Conservation (phyloP, 495 filamentous ascomycete genomes). For the Sabuloglossum arenarium region DNA sequence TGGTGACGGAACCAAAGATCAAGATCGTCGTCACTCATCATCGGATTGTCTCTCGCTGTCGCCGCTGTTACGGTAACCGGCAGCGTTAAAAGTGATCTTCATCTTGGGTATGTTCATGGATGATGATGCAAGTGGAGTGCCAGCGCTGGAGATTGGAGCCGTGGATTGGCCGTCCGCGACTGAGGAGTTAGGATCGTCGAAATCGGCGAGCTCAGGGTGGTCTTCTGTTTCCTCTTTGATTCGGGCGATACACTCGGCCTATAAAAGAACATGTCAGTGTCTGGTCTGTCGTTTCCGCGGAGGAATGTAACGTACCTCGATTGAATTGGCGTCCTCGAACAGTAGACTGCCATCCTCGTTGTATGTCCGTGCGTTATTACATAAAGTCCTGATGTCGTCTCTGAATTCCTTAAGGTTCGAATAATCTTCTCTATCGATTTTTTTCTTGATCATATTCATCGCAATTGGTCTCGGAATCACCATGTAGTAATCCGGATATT, state of each 20-base stretch:
- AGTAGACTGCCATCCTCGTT: conserved; percentile 88
- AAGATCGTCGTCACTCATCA: conserved; percentile 15
- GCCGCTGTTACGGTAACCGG: conserved; percentile 21
- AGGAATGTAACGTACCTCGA: conserved; percentile 48
- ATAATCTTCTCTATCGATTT: conserved; percentile 89
- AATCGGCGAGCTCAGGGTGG: conserved; percentile 43
- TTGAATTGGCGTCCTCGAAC: conserved; percentile 77
- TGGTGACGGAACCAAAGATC: background rate
- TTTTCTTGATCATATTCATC: conserved; percentile 80
- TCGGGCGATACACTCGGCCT: conserved; percentile 46
- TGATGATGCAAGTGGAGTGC: conserved; percentile 43
- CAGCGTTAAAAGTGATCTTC: conserved; percentile 33
- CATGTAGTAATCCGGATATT: conserved; percentile 84
- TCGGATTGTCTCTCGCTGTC: conserved; percentile 23
- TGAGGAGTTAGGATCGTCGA: conserved; percentile 25
- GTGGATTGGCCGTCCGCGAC: conserved; percentile 39
- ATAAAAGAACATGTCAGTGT: conserved; percentile 14
- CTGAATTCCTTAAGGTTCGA: conserved; percentile 51
- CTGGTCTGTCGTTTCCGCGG: no score
- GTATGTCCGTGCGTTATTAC: conserved; percentile 78
- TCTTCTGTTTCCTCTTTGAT: conserved; percentile 47
- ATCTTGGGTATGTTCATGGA: conserved; percentile 34
- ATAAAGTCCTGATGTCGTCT: conserved; percentile 62
- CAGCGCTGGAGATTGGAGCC: conserved; percentile 40
- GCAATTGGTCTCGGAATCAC: conserved; percentile 82